Base-by-base conservation (phyloP, 2,329 filamentous ascomycete species). In the Arthrobotrys sinensis region DNA sequence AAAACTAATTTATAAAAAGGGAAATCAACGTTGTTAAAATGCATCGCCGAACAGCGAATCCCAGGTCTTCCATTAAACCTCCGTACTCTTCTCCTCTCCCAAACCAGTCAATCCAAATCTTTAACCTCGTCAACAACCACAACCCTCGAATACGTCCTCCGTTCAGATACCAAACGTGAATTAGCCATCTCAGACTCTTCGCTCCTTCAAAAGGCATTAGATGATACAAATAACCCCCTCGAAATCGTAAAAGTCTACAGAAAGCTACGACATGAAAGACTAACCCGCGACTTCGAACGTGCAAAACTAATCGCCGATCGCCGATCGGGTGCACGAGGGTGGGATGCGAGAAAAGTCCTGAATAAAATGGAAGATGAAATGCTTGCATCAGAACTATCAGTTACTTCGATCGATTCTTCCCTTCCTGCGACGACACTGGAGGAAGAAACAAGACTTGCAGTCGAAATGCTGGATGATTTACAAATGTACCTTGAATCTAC, bases 21-120 rank as follows among this genome's bases (percentile, higher is more conserved):
- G 6, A 78, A 79, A 64, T 79, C 73, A 14, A 90, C 92, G 0
- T 85, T 95, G 5, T 85, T 96, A 14, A 89, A 89, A 82, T 92
- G 93, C 0, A 90, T 96, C 80, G 91, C 90, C 3, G 90, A 93
- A 79, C 93, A 93, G 81, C 86, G 94, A 38, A 91, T 96, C 14
- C 92, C 93, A 0, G 93, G 92, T 0, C 90, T 94, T 45, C 89
- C 91, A 0, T 88, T 91, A 80, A 85, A 88, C 34, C 89, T 90
- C 0, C 87, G 90, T 21, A 87, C 93, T 50, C 87, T 90, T 0
- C 89, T 93, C 55, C 83, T 94, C 11, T 91, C 93, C 80, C 92
- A 94, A 84, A 92, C 90, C 0, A 85, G 85, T 6, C 84, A 87
- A 12, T 83, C 83, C 2, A 83, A 85, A 10, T 80, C 82, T 80